These are phyloP conservation scores for Gossypium mustelinum DNA, from an alignment of 345 rosid genomes.

Conservation along the genomic window DNA sequence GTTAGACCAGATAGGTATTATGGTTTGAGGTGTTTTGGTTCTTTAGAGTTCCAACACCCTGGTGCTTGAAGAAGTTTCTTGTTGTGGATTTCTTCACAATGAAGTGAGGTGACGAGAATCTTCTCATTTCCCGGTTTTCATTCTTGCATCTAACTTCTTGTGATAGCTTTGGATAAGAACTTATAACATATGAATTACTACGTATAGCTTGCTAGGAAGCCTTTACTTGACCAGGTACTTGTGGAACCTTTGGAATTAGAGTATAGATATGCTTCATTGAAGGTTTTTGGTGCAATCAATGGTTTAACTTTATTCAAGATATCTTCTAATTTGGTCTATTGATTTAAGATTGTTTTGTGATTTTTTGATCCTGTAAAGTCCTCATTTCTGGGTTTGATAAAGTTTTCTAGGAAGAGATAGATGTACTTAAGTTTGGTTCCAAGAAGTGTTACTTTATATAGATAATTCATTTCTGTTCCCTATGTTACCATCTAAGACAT, in stretches of 20 bases:
- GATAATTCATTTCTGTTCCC: neutral
- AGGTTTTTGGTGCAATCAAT: neutral
- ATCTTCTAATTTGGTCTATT: neutral
- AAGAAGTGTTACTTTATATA: neutral
- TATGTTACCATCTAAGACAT: neutral
- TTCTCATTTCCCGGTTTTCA: neutral
- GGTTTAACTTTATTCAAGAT: neutral
- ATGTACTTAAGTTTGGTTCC: neutral
- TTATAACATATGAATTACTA: neutral
- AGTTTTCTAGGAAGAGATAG: neutral
- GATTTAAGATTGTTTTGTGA: neutral
- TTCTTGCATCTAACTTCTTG: neutral
- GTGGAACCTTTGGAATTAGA: neutral
- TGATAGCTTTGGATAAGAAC: neutral
- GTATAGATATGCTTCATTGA: neutral
- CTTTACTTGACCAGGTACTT: neutral
- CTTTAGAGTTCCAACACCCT: neutral
- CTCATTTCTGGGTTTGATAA: neutral
- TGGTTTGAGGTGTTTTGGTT: neutral
- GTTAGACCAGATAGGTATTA: neutral
- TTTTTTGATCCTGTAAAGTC: neutral
- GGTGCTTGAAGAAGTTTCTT: neutral
- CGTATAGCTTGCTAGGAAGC: neutral
- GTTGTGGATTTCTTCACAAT: neutral
- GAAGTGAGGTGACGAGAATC: conserved; percentile 1